These are phyloP conservation scores for Lathyrus sativus DNA, from an alignment of 306 rosid species.

Conservation along the genomic window DNA sequence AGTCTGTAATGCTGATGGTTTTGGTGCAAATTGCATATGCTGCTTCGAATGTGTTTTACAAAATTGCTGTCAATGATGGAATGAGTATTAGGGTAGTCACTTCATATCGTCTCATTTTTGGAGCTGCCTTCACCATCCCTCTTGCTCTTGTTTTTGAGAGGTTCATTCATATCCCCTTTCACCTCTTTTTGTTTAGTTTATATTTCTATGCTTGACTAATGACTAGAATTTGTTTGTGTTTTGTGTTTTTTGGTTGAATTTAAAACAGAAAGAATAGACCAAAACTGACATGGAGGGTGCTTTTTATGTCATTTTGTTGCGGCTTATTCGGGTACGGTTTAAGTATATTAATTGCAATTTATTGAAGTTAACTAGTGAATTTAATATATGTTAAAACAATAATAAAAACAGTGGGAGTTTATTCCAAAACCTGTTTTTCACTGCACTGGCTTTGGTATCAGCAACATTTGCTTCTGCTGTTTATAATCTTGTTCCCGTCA, in stretches of 20 bases:
- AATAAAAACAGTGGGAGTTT: constrained; percentile 45
- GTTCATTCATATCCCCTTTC: neutral
- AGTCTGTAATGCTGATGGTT: constrained; percentile 48
- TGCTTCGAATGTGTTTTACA: constrained; percentile 60
- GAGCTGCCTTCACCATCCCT: constrained; percentile 60
- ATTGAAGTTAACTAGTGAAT: no score
- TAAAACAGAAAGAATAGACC: constrained; percentile 47
- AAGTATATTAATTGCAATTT: neutral
- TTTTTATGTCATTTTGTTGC: constrained; percentile 52
- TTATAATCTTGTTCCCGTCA: constrained; percentile 47
- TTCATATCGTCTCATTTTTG: constrained; percentile 68
- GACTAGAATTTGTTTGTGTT: no score
- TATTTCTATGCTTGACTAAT: no score
- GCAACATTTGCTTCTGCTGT: constrained; percentile 52
- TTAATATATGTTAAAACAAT: no score
- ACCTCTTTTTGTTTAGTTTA: no score
- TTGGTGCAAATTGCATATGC: constrained; percentile 53
- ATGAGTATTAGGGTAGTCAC: constrained; percentile 62
- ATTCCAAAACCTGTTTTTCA: constrained; percentile 49
- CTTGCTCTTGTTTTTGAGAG: constrained; percentile 55
- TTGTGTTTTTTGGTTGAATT: neutral
- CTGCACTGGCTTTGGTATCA: constrained; percentile 43
- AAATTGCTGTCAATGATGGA: constrained; percentile 63
- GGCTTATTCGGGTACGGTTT: constrained; percentile 61
- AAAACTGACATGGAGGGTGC: constrained; percentile 50